A percentile compares a stretch with the other conserved stretches of the same genome.
These are phyloP conservation scores for Davidsoniella eucalypti DNA, from an alignment of 2,329 filamentous ascomycete species.

Conservation along the genomic window DNA sequence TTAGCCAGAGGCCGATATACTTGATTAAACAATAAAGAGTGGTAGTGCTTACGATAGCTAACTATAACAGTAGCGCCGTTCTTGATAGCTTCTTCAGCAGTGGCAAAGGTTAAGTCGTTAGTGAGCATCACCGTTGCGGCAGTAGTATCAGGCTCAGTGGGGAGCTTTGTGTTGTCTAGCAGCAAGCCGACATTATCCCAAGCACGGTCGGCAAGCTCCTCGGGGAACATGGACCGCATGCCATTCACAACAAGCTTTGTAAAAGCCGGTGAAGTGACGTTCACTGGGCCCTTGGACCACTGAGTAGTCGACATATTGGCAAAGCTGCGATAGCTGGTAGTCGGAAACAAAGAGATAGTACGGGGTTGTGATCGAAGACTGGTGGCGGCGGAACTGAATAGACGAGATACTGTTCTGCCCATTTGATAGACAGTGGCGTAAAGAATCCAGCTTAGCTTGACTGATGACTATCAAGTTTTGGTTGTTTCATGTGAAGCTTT, in stretches of 20 bases:
- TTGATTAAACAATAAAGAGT: background rate
- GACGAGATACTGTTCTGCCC: background rate
- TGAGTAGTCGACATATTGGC: conserved; percentile 2
- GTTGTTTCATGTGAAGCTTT: too few species aligned
- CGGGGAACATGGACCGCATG: conserved; percentile 77
- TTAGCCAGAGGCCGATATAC: background rate
- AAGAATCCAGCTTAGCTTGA: too few species aligned
- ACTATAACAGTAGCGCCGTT: conserved; percentile 64
- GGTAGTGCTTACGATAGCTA: conserved; percentile 53
- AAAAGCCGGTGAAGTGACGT: conserved; percentile 20
- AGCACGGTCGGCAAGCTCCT: conserved; percentile 69
- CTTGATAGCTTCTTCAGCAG: conserved; percentile 77
- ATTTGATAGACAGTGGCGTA: background rate
- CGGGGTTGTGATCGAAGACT: background rate
- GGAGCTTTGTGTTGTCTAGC: conserved; percentile 25
- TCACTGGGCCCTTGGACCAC: conserved; percentile 4
- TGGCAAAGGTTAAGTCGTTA: conserved; percentile 76
- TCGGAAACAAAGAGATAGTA: background rate
- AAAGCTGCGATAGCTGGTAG: too few species aligned
- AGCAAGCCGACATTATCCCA: conserved; percentile 97
- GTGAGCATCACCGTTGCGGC: conserved; percentile 39
- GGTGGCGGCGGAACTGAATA: background rate
- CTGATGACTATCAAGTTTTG: too few species aligned
- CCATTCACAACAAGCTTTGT: conserved; percentile 52
- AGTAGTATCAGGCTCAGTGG: conserved; percentile 16